A percentile compares a stretch with the other conserved stretches of the same genome.
These are phyloP conservation scores for Thalia dealbata DNA, from an alignment of 176 grass and related monocot species.

Conservation along the genomic window DNA sequence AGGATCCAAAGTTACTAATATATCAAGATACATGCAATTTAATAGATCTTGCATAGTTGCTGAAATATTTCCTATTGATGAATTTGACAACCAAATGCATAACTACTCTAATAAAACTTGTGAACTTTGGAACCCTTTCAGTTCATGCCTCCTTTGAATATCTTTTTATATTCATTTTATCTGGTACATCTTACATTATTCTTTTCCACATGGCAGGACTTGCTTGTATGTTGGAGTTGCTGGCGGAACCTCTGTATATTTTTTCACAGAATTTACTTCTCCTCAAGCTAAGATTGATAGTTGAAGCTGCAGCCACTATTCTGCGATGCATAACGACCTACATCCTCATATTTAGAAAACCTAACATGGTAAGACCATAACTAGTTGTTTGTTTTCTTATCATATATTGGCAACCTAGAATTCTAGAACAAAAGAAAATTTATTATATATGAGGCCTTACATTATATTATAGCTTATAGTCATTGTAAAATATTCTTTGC, in stretches of 20 bases:
- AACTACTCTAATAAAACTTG: background rate
- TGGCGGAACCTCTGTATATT: slow-evolving; percentile 91
- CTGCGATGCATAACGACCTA: slow-evolving; percentile 74
- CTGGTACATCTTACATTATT: slow-evolving; percentile 10
- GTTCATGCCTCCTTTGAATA: background rate
- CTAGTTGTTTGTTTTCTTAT: background rate
- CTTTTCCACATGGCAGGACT: slow-evolving; percentile 61
- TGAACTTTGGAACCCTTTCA: background rate
- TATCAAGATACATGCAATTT: no score
- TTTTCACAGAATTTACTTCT: slow-evolving; percentile 84
- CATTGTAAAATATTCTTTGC: background rate
- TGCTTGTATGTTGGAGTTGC: slow-evolving; percentile 88
- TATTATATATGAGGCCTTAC: no score
- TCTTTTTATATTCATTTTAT: background rate
- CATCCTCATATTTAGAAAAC: slow-evolving; percentile 52
- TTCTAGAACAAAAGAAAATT: no score
- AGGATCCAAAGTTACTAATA: no score
- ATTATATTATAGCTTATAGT: no score
- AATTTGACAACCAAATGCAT: background rate
- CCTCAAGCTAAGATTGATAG: slow-evolving; percentile 67
- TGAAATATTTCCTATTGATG: background rate
- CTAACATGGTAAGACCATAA: slow-evolving; percentile 47
- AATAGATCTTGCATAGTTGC: no score
- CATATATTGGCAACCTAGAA: background rate
- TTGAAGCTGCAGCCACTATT: slow-evolving; percentile 68